A percentile compares a stretch with the other conserved stretches of the same genome.
Evolutionary conservation across 164 flowering plant genomes (phyloP).

Genomic region (Magnolia sinica): DNA sequence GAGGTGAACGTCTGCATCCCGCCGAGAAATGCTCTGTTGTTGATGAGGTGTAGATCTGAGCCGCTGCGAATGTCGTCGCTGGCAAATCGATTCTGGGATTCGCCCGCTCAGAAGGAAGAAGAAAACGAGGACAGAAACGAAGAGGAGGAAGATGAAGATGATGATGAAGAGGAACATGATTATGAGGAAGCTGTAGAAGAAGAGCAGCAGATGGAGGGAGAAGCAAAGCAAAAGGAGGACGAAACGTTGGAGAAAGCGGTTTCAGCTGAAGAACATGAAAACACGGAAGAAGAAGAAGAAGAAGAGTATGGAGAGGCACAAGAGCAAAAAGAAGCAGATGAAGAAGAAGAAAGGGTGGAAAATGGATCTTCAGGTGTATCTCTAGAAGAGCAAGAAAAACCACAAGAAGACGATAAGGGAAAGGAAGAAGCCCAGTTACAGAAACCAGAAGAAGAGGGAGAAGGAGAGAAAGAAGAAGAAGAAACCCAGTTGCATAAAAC

Average conservation of each 20-base stretch:
- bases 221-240: conserved; percentile 2
- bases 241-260: background rate
- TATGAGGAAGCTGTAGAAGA: conserved; percentile 17
- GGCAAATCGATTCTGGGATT: conserved; percentile 67
- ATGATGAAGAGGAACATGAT: conserved; percentile 20
- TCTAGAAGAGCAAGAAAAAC: conserved; percentile 8
- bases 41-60: conserved; percentile 96
- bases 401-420: conserved; percentile 2
- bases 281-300: conserved; percentile 8
- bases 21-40: conserved; percentile 79
- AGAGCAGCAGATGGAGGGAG: conserved; percentile 4
- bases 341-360: conserved; percentile 5
- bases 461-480: background rate
- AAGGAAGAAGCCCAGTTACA: conserved; percentile 2
- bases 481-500: background rate
- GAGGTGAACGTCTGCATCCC: conserved; percentile 33
- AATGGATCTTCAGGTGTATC: conserved; percentile 8
- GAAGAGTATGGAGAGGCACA: conserved; percentile 7
- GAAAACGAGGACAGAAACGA: conserved; percentile 12
- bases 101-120: conserved; percentile 26
- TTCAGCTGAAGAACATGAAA: conserved; percentile 11
- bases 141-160: conserved; percentile 35
- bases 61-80: conserved; percentile 73
- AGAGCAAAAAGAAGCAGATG: conserved; percentile 11
- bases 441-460: conserved; percentile 2